Conservation (phyloP, 345 rosid species). For the Populus simonii region DNA sequence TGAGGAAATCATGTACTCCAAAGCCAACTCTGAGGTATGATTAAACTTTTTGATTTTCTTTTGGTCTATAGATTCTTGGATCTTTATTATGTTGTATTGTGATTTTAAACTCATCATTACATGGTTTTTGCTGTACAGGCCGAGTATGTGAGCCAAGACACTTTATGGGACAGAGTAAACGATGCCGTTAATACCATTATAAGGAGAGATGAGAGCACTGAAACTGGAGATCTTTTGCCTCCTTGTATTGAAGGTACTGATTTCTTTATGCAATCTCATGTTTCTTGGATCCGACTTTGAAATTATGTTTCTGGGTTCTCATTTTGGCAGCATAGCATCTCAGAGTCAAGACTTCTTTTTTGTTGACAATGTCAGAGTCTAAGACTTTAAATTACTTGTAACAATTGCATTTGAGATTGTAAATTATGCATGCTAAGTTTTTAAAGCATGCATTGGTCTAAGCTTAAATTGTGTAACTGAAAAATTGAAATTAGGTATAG, state of each 20-base stretch:
- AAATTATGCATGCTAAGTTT: background rate
- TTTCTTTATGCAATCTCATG: background rate
- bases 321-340: background rate
- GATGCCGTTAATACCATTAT: conserved; percentile 91
- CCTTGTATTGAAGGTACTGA: conserved; percentile 94
- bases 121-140: conserved; percentile 38
- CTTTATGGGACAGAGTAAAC: conserved; percentile 87
- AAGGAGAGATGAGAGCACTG: conserved; percentile 78
- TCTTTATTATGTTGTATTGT: conserved; percentile 7
- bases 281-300: conserved; percentile 18
- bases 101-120: background rate
- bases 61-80: conserved; percentile 19
- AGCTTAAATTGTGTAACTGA: background rate
- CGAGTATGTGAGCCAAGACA: conserved; percentile 70
- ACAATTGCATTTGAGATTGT: background rate
- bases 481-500: background rate
- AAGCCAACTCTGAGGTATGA: conserved; percentile 92
- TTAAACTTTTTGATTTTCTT: background rate
- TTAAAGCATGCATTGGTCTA: background rate
- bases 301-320: conserved; percentile 5
- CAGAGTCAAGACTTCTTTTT: background rate
- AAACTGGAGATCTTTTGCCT: conserved; percentile 83
- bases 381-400: background rate
- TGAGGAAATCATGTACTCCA: conserved; percentile 96
- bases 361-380: background rate